phyloP scores from a whole-genome alignment of 768 basidiomycete genomes.

The Tylopilus felleus region DNA sequence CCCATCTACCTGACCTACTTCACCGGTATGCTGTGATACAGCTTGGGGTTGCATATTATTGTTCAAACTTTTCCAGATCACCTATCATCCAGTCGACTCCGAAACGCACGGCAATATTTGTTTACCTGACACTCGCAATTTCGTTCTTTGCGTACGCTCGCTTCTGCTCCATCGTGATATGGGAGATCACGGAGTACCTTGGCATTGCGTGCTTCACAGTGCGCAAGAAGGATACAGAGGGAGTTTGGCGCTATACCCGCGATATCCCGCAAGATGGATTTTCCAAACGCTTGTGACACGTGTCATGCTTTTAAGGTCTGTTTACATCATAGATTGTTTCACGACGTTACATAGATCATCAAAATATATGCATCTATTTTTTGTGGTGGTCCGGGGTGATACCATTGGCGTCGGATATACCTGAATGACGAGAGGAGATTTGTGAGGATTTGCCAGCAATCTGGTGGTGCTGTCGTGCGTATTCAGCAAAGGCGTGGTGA shows the following conservation, averaged over 20 bases:
- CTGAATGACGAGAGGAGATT: not conserved
- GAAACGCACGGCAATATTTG: constrained; percentile 61
- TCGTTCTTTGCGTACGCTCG: constrained; percentile 70
- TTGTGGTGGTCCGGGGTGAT: not conserved
- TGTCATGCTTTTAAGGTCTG: not conserved
- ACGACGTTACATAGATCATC: not conserved
- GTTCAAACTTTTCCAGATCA: constrained; percentile 37
- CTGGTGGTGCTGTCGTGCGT: too few relatives aligned
- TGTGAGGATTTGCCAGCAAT: too few relatives aligned
- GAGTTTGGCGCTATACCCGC: constrained; percentile 50
- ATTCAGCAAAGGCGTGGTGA: too few relatives aligned
- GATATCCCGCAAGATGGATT: constrained; percentile 26
- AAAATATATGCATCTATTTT: not conserved
- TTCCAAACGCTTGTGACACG: constrained; percentile 20
- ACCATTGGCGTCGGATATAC: not conserved
- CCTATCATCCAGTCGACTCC: constrained; percentile 74
- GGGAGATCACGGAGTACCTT: constrained; percentile 84
- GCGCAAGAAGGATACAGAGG: constrained; percentile 71
- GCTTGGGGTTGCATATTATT: constrained; percentile 3
- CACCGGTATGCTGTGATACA: constrained; percentile 48
- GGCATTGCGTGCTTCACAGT: constrained; percentile 97
- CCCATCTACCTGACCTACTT: constrained; percentile 67
- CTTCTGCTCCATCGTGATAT: constrained; percentile 81
- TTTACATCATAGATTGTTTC: not conserved
- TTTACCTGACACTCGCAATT: constrained; percentile 65